Evolutionary conservation across 2,329 filamentous ascomycete species (phyloP), one percentile per base, ranked within the genome.

Genomic region (Botrytis byssoidea): DNA sequence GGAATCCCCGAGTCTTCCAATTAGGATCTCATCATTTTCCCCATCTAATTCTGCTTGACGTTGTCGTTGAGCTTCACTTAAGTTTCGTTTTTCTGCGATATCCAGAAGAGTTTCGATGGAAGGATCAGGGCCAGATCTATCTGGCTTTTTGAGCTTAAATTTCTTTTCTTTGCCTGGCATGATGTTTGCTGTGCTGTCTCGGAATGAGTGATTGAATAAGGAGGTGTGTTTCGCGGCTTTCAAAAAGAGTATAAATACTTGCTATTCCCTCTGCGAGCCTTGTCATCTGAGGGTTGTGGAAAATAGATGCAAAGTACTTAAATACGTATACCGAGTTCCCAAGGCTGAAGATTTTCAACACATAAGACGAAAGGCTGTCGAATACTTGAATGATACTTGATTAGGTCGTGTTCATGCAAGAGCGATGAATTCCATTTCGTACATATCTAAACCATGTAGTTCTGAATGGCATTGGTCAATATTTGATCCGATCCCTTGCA

Each of bases 91-190:
- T 71, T 91, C 86, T 74, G 93, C 93, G 44, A 95, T 81, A 73
- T 95, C 86, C 74, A 94, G 85, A n/a, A 96, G 85, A 0, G 93
- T 95, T 81, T 91, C 87, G 61, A 89, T 86, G 8, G 83, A 83
- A 0, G 86, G 79, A 78, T 85, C 85, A 12, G 86, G 90, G 1
- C 82, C 87, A 69, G 88, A 89, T 74, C 90, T 88, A 82, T 94
- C 90, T 46, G 92, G 92, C n/a, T 92, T 89, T 70, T 85, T 83
- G 74, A 94, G 86, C 77, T 89, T 89, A 81, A 93, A 87, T 74
- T 86, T 78, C 83, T 76, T 83, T 83, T 77, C 78, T 77, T 76
- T 79, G 2, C 66, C n/a, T 7, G 66, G 35, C 66, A 68, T 68
- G 25, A 42, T 57, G 48, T 22, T 3, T 25, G 35, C 40, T 42